Evolutionary conservation across 2,329 filamentous ascomycete species (phyloP).

Genomic region (Cercospora brassicicola): DNA sequence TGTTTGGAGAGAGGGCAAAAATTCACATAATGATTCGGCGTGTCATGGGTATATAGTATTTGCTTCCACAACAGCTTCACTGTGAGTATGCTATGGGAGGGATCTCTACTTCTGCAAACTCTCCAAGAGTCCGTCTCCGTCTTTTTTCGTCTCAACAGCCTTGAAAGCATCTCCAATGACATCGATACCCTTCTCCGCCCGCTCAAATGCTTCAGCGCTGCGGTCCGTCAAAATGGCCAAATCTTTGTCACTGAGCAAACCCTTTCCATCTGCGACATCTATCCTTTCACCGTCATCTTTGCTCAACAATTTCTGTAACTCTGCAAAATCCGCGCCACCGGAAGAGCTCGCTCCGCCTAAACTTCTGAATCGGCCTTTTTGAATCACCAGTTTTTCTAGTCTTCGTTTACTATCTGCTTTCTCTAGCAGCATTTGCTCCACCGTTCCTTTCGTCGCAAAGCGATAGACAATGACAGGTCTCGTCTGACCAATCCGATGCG

Average conservation of each 20-base stretch:
- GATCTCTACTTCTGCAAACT: constrained; percentile 45
- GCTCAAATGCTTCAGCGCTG: constrained; percentile 64
- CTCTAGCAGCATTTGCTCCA: constrained; percentile 82
- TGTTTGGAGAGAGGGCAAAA: neutral
- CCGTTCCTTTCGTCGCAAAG: constrained; percentile 86
- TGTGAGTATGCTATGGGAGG: neutral
- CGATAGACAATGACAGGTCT: constrained; percentile 90
- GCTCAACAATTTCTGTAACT: constrained; percentile 49
- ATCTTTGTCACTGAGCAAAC: constrained; percentile 73
- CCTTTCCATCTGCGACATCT: constrained; percentile 58
- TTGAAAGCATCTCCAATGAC: constrained; percentile 58
- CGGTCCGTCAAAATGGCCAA: constrained; percentile 77
- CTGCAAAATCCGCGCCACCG: constrained; percentile 47
- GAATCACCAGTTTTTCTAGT: constrained; percentile 91
- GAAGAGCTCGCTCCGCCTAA: constrained; percentile 35
- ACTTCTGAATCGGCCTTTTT: constrained; percentile 77
- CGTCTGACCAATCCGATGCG: constrained; percentile 91
- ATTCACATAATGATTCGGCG: constrained; percentile 2
- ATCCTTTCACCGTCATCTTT: constrained; percentile 68
- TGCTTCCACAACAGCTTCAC: neutral
- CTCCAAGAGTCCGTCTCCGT: constrained; percentile 50
- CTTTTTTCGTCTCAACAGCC: constrained; percentile 71
- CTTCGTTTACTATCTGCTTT: constrained; percentile 89
- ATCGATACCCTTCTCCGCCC: constrained; percentile 76
- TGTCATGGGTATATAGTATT: neutral